Percentiles rank a stretch among this genome's conserved stretches.
These are phyloP conservation scores for Coemansia sp. DNA, from an alignment of 192 early-diverging fungal species.

Conservation along the genomic window DNA sequence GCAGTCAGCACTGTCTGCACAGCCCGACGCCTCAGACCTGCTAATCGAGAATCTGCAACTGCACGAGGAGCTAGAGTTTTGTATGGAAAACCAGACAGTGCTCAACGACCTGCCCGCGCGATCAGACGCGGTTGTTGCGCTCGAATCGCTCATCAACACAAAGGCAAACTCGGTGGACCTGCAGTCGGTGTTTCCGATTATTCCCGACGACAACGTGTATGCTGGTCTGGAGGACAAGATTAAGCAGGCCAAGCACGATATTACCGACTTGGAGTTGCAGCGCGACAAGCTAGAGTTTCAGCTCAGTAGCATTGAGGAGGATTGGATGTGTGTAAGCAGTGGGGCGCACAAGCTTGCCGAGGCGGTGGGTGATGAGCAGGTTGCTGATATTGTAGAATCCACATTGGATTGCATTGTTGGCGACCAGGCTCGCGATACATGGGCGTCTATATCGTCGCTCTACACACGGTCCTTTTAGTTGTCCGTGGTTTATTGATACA, in stretches of 20 bases:
- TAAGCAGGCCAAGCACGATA: constrained; percentile 33
- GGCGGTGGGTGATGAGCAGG: constrained; percentile 11
- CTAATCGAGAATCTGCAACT: constrained; percentile 48
- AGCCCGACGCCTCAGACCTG: constrained; percentile 45
- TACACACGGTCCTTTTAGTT: constrained; percentile 15
- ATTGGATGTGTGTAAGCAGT: constrained; percentile 46
- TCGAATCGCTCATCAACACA: constrained; percentile 27
- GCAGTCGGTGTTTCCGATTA: constrained; percentile 32
- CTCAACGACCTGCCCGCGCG: constrained; percentile 11
- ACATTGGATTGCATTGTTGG: constrained; percentile 50
- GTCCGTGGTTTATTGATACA: background rate
- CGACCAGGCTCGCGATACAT: constrained; percentile 45
- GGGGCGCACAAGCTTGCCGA: constrained; percentile 30
- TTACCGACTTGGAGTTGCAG: constrained; percentile 48
- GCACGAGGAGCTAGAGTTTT: constrained; percentile 27
- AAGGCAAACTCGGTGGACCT: constrained; percentile 19
- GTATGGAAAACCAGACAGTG: constrained; percentile 1
- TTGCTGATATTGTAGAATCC: constrained; percentile 19
- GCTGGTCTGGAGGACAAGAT: constrained; percentile 36
- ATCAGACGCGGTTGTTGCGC: constrained; percentile 22
- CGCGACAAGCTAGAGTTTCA: constrained; percentile 52
- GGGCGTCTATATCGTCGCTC: constrained; percentile 33
- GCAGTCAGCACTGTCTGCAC: constrained; percentile 33
- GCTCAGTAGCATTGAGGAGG: constrained; percentile 51
- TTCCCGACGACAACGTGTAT: constrained; percentile 47